Percentiles rank a stretch among this genome's conserved stretches.
Evolutionary conservation across 768 basidiomycete species (phyloP).

Genomic region (Mycena amicta): DNA sequence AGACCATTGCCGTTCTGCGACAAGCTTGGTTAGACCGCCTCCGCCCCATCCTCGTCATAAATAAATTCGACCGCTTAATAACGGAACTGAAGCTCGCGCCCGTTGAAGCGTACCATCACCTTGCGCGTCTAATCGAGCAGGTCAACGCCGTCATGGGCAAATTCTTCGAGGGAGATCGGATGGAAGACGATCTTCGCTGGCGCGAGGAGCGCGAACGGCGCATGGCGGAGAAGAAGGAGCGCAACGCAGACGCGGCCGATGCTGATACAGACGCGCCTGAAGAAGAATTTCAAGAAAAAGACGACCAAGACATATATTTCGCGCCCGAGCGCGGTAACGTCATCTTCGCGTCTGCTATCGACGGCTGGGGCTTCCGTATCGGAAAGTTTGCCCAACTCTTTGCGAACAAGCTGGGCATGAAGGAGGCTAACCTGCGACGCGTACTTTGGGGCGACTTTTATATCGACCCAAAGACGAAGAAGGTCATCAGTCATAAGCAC

Average conservation of each 20-base stretch:
- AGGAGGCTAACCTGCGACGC: conserved; percentile 80
- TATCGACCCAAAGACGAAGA: conserved; percentile 93
- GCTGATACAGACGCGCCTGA: conserved; percentile 42
- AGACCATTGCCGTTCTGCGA: conserved; percentile 94
- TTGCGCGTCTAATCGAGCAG: conserved; percentile 91
- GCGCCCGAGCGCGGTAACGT: conserved; percentile 96
- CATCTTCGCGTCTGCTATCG: conserved; percentile 92
- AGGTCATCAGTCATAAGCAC: conserved; percentile 89
- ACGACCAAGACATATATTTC: conserved; percentile 97
- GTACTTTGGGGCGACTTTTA: conserved; percentile 98
- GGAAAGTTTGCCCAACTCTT: conserved; percentile 94
- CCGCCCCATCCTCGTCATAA: conserved; percentile 91
- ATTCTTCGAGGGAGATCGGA: conserved; percentile 92
- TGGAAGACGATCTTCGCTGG: conserved; percentile 97
- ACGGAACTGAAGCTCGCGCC: conserved; percentile 92
- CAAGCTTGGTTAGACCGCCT: conserved; percentile 93
- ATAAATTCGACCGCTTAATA: conserved; percentile 93
- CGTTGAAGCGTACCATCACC: conserved; percentile 90
- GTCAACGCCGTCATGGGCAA: conserved; percentile 98
- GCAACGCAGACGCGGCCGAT: conserved; percentile 65
- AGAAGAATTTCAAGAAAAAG: conserved; percentile 87
- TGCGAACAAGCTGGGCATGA: conserved; percentile 86
- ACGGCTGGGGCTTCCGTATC: conserved; percentile 97
- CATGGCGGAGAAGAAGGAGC: conserved; percentile 74
- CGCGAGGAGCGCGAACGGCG: conserved; percentile 88